Conservation (phyloP, 257 asterid species). For the Jacaranda copaia region DNA sequence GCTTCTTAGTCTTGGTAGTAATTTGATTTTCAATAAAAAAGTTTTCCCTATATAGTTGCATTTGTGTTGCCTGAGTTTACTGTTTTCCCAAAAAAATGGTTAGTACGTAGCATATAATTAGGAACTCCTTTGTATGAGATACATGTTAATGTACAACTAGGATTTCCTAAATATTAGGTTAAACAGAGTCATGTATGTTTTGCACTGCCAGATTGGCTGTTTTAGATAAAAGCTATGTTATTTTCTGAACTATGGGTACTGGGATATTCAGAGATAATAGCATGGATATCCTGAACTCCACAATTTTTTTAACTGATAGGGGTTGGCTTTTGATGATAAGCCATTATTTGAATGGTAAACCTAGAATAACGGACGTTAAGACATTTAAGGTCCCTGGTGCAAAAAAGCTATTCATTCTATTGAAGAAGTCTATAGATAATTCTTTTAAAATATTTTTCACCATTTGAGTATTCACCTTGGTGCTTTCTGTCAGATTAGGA, state of each 20-base stretch:
- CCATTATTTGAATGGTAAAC: neutral
- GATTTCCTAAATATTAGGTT: neutral
- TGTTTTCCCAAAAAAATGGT: neutral
- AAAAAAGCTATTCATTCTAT: neutral
- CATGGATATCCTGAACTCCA: neutral
- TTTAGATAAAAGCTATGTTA: neutral
- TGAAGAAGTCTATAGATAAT: neutral
- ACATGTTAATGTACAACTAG: neutral
- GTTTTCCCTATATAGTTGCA: neutral
- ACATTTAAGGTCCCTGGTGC: neutral
- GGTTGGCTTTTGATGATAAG: neutral
- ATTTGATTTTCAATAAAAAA: too few relatives aligned
- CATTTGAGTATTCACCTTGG: too few relatives aligned
- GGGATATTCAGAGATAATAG: neutral
- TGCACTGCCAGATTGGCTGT: neutral
- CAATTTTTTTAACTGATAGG: neutral
- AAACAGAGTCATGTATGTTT: neutral
- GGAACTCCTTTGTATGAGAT: neutral
- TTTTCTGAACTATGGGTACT: neutral
- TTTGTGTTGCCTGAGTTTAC: neutral
- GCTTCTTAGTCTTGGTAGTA: too few relatives aligned
- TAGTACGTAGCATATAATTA: neutral
- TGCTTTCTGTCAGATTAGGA: too few relatives aligned
- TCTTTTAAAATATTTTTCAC: neutral
- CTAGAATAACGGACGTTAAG: neutral